Base-by-base conservation (phyloP, 768 basidiomycete genomes). In the Crepidotus variabilis region DNA sequence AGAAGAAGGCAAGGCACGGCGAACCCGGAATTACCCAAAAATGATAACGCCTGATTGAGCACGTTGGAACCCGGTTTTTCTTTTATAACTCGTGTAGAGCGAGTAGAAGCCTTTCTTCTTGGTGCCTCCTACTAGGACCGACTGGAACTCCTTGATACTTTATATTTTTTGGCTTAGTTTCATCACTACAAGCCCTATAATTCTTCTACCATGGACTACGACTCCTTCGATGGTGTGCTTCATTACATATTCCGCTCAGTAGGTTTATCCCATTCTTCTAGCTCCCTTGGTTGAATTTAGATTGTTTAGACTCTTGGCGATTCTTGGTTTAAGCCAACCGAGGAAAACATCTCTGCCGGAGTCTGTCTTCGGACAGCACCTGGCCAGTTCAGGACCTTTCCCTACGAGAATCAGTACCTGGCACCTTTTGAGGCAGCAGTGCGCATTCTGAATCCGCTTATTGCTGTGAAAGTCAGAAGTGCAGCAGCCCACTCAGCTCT, bases 301-400 rank as follows among this genome's bases (percentile, higher is more conserved):
- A 45, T 51, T 22, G 23, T 33, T 36, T 63, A 90, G 87, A 91
- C 90, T 0, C 87, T 90, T 65, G 84, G 86, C 2, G 88, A 90
- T 57, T 86, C 90, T 6, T 92, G 90, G 90, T 91, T 92, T 71
- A 92, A 90, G 64, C 89, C 89, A 2, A 83, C 88, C 0, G 87
- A 90, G 63, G 90, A 92, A 70, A 91, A 90, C 64, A 74, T 90
- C 51, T 83, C 87, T 56, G 87, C 86, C 0, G 90, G 90, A 48
- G 88, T 92, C 60, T 91, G 88, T 65, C 70, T 92, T 20, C 79
- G 90, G 45, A 81, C 89, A 21, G 80, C 85, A 51, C 75, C 81
- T 10, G 84, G 85, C 39, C 77, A 81, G 54, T 92, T 88, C 69
- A 82, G 92, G 24, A 84, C 89, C 35, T 94, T 92, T 65, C 92